Conservation (phyloP, 2,329 filamentous ascomycete species). For the Didymella segeticola region DNA sequence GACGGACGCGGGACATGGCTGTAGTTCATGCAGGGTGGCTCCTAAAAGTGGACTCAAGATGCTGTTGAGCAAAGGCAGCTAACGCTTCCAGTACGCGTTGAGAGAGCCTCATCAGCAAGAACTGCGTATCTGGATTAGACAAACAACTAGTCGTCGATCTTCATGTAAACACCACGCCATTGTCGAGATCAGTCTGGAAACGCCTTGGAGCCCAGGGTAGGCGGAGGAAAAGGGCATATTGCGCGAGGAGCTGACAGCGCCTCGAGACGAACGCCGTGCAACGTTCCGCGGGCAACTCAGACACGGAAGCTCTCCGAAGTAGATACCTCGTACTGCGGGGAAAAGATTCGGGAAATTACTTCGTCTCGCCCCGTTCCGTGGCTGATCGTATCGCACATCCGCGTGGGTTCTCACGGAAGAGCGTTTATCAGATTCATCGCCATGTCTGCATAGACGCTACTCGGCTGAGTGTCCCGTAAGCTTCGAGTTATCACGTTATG, state of each 20-base stretch:
- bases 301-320: background rate
- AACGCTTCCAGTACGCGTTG: slow-evolving; percentile 8
- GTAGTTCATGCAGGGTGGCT: slow-evolving; percentile 11
- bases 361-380: slow-evolving; percentile 7
- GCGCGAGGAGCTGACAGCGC: slow-evolving; percentile 7
- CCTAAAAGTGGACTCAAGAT: slow-evolving; percentile 2
- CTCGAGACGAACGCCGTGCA: slow-evolving; percentile 9
- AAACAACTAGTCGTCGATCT: slow-evolving; percentile 1
- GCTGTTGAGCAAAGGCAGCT: slow-evolving; percentile 14
- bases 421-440: background rate
- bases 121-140: slow-evolving; percentile 5
- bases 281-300: slow-evolving; percentile 6
- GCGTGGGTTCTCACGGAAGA: background rate
- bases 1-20: background rate
- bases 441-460: background rate
- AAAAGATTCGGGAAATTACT: slow-evolving; percentile 1
- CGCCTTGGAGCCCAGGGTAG: background rate
- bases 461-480: background rate
- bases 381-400: background rate
- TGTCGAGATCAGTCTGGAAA: background rate
- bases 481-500: background rate
- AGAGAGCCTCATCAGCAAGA: slow-evolving; percentile 12
- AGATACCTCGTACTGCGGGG: background rate
- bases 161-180: slow-evolving; percentile 9
- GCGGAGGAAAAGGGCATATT: background rate